Percentiles rank a stretch among this genome's conserved stretches.
Conservation (phyloP, 2,329 filamentous ascomycete genomes). For the Claviceps spartinae region DNA sequence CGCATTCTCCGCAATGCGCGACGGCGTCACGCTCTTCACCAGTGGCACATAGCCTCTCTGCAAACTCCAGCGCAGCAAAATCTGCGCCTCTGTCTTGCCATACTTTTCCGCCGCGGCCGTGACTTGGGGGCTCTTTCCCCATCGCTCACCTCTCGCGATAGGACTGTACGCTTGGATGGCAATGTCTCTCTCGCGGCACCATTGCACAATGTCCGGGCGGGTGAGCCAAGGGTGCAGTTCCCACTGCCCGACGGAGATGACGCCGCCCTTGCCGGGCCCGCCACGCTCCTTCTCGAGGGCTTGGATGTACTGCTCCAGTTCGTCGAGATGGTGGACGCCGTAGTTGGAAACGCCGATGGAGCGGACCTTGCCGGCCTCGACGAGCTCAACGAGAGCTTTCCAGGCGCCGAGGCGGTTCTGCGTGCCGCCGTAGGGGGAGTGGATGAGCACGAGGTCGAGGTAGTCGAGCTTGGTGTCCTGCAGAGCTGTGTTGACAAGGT, state of each 20-base stretch:
- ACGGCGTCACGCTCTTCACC: conserved; percentile 58
- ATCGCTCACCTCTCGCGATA: conserved; percentile 53
- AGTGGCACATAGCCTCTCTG: conserved; percentile 65
- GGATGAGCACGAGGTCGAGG: conserved; percentile 52
- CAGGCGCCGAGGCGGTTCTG: conserved; percentile 44
- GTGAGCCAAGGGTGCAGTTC: conserved; percentile 84
- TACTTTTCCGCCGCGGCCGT: conserved; percentile 56
- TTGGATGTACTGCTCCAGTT: conserved; percentile 43
- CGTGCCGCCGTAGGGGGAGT: conserved; percentile 45
- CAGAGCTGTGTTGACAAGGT: conserved; percentile 50
- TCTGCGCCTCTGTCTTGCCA: conserved; percentile 58
- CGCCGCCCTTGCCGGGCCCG: conserved; percentile 50
- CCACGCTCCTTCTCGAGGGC: conserved; percentile 49
- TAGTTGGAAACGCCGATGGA: conserved; percentile 54
- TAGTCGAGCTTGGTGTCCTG: conserved; percentile 49
- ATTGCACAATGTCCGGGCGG: conserved; percentile 64
- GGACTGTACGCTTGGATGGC: conserved; percentile 51
- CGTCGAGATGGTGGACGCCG: conserved; percentile 47
- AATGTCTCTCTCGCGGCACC: conserved; percentile 53
- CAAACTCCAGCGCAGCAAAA: conserved; percentile 68
- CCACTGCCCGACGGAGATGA: conserved; percentile 74
- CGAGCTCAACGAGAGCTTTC: conserved; percentile 49
- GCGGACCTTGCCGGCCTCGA: conserved; percentile 46
- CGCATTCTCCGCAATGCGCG: conserved; percentile 52
- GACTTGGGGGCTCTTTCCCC: conserved; percentile 49